Evolutionary conservation across 1,284 basidiomycete genomes (phyloP), one percentile per base, ranked within the genome.

Genomic region (Schizopora paradoxa): DNA sequence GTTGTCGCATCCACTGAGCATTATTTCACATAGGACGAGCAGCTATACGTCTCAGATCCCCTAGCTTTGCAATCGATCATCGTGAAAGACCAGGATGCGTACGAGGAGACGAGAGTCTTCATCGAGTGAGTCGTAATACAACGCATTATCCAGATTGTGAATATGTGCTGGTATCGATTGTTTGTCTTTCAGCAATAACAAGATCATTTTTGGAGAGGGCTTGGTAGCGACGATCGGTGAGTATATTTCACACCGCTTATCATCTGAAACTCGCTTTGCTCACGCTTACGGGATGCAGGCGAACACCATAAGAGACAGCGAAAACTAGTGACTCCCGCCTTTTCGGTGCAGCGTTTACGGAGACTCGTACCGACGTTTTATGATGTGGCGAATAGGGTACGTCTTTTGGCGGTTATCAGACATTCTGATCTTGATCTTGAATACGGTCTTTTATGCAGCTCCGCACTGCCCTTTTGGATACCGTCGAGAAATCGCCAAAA

Each of bases 41-140:
- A 52, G 10, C 52, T 61, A 2, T 58, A 53, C 33, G 51, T 61
- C 7, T 52, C 51, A 29, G 61, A 63, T 42, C 58, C 60, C 3
- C 44, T 45, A 8, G 57, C 58, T 6, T 36, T 61, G 28, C 53
- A 61, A 21, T 43, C 44, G 18, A 58, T 63, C 22, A n/a, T 58
- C 19, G 54, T 60, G 28, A 61, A 61, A 39, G 59, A 63, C 18
- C 55, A 56, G 38, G 41, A 54, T 33, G 37, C 45, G 8, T 60
- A 53, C 37, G 59, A 59, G 18, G 54, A 57, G 19, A 48, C 58
- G 6, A 26, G 34, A 6, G 45, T 36, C 27, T 43, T 47, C 32
- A 38, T 47, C 8, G 29, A 47, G 52, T 55, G 27, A n/a, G 51
- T 25, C 2, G 13, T 25, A 21, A 4, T 42, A 2, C 5, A 2